Conservation (phyloP, 2,329 filamentous ascomycete species). For the Sclerotinia borealis region DNA sequence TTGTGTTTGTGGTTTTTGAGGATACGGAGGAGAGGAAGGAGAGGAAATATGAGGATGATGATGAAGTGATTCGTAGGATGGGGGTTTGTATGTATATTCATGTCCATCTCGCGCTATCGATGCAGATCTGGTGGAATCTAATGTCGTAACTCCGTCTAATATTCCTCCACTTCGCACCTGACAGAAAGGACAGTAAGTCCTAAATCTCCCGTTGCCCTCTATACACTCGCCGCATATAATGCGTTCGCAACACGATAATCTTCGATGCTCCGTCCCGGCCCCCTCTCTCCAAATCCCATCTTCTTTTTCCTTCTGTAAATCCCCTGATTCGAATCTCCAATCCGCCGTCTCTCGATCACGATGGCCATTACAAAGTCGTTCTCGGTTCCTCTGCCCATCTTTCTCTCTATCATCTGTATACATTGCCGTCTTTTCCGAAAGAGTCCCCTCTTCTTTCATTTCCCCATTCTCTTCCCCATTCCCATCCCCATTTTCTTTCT, state of each 20-base stretch:
- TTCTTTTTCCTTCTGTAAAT: background rate
- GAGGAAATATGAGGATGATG: conserved; percentile 17
- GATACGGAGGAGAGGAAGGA: conserved; percentile 14
- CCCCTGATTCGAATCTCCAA: background rate
- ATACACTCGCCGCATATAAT: conserved; percentile 7
- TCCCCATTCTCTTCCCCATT: background rate
- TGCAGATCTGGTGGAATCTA: background rate
- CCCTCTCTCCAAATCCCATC: background rate
- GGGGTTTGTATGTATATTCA: too few species aligned
- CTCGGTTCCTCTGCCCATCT: background rate
- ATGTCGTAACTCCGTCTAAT: background rate
- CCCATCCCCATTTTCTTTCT: background rate
- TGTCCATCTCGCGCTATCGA: background rate
- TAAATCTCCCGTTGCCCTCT: background rate
- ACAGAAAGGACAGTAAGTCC: conserved; percentile 56
- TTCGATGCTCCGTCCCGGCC: background rate
- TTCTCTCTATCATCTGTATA: background rate
- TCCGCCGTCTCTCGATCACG: background rate
- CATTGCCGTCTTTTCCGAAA: background rate
- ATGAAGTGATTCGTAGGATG: background rate
- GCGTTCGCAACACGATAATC: conserved; percentile 1
- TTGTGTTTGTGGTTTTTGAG: background rate
- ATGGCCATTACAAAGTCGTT: background rate
- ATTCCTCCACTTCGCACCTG: conserved; percentile 55
- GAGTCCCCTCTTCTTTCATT: background rate